These are phyloP conservation scores for sunflower (Helianthus annuus) DNA, from an alignment of 129 eudicot genomes.

Conservation along the genomic window HanXRQr2.0-SUNRISE NC_035436.2:169326891-169327390, in stretches of 20 bases:
- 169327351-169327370: neutral
- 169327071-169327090: constrained; percentile 39
- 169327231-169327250: neutral
- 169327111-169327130: constrained; percentile 73
- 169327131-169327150: constrained; percentile 76
- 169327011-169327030: neutral
- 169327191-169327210: constrained; percentile 61
- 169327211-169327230: neutral
- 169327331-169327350: neutral
- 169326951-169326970: constrained; percentile 74
- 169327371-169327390: neutral
- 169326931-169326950: constrained; percentile 76
- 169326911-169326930: constrained; percentile 66
- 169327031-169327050: constrained; percentile 33
- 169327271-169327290: neutral
- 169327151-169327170: constrained; percentile 63
- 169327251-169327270: constrained; percentile 1
- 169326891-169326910: constrained; percentile 67
- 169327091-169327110: constrained; percentile 65
- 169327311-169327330: neutral
- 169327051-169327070: constrained; percentile 68
- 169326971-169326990: constrained; percentile 11
- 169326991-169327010: constrained; percentile 1
- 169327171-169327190: constrained; percentile 82
- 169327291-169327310: neutral